Conservation (phyloP, 2,329 filamentous ascomycete genomes). For the Xylaria hypoxylon region DNA sequence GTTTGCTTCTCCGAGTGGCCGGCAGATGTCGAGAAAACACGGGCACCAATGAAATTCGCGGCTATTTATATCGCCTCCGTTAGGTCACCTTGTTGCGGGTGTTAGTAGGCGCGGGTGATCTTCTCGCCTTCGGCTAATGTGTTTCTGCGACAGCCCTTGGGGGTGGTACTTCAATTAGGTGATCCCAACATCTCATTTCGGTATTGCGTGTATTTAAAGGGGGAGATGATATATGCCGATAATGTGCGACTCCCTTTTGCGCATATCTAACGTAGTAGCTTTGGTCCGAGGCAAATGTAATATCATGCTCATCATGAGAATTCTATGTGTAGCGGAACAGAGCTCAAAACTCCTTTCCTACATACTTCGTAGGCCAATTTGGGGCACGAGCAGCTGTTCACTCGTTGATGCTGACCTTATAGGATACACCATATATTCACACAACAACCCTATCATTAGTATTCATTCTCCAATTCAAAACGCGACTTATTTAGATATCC, state of each 20-base stretch:
- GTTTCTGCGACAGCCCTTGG: constrained; percentile 32
- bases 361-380: too few species aligned
- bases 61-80: constrained; percentile 33
- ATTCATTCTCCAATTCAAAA: too few species aligned
- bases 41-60: constrained; percentile 31
- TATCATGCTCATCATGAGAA: neutral
- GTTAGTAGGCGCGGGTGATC: constrained; percentile 21
- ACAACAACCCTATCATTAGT: too few species aligned
- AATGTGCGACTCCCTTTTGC: neutral
- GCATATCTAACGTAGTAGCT: neutral
- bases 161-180: neutral
- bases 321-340: too few species aligned
- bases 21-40: constrained; percentile 31
- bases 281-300: neutral
- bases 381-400: too few species aligned
- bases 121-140: constrained; percentile 38
- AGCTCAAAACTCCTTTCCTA: too few species aligned
- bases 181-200: neutral
- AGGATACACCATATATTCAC: too few species aligned
- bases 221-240: neutral
- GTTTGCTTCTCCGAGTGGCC: constrained; percentile 9
- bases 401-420: too few species aligned
- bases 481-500: too few species aligned
- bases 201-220: neutral
- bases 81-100: constrained; percentile 9